Evolutionary conservation across 441 rosid species (phyloP).

Genomic region (Isatis lusitanica): DNA sequence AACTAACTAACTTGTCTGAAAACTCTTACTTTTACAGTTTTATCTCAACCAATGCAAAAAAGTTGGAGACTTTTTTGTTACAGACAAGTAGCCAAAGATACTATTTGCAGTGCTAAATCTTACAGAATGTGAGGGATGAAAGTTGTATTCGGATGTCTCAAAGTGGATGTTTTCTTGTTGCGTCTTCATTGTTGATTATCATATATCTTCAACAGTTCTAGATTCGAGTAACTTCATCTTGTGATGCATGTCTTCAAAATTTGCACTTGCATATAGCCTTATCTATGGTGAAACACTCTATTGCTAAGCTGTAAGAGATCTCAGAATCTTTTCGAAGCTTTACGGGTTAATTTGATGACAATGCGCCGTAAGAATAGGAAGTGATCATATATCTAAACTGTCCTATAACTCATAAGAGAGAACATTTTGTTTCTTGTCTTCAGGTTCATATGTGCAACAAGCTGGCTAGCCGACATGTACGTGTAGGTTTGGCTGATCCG

Average conservation of each 20-base stretch:
- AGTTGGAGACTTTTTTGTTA: not conserved
- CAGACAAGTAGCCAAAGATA: not conserved
- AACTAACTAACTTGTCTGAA: not conserved
- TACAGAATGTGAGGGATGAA: not conserved
- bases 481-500: constrained; percentile 76
- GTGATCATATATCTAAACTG: not conserved
- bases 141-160: not conserved
- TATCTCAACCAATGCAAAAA: not conserved
- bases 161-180: not conserved
- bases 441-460: constrained; percentile 87
- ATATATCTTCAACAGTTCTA: not conserved
- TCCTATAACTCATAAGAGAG: not conserved
- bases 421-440: constrained; percentile 9
- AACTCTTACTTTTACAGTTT: not conserved
- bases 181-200: not conserved
- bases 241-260: not conserved
- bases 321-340: not conserved
- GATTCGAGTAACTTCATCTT: not conserved
- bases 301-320: not conserved
- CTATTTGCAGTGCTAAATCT: not conserved
- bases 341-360: not conserved
- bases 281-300: not conserved
- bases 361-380: not conserved
- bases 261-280: not conserved
- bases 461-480: constrained; percentile 78